Percentiles rank a stretch among this genome's conserved stretches.
These are phyloP conservation scores for Musa schizocarpa DNA, from an alignment of 176 grass and related monocot species.

Conservation along the genomic window DNA sequence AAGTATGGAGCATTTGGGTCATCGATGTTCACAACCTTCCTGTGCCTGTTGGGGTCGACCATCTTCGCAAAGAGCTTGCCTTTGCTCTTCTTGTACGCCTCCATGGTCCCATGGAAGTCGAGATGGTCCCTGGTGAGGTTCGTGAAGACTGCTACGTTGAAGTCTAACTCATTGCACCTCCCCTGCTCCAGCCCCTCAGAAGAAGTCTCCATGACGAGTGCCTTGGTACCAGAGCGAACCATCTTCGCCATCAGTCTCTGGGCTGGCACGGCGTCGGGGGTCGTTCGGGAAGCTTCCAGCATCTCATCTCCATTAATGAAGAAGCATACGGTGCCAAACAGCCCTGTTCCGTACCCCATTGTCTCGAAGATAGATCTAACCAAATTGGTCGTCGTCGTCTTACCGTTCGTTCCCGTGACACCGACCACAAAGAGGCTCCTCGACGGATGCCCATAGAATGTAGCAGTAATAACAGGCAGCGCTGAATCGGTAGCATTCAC, in stretches of 20 bases:
- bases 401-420: slow-evolving; percentile 50
- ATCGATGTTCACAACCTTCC: slow-evolving; percentile 89
- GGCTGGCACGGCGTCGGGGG: slow-evolving; percentile 36
- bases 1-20: slow-evolving; percentile 64
- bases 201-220: slow-evolving; percentile 54
- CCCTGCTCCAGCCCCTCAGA: slow-evolving; percentile 32
- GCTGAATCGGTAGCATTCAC: slow-evolving; percentile 48
- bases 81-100: slow-evolving; percentile 63
- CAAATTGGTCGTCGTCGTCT: slow-evolving; percentile 51
- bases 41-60: slow-evolving; percentile 66
- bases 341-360: slow-evolving; percentile 56
- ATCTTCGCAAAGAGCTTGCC: slow-evolving; percentile 64
- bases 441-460: slow-evolving; percentile 58
- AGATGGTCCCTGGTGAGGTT: slow-evolving; percentile 45
- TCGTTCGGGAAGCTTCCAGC: slow-evolving; percentile 31
- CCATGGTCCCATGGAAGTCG: slow-evolving; percentile 35
- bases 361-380: slow-evolving; percentile 71
- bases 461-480: slow-evolving; percentile 32
- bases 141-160: slow-evolving; percentile 69
- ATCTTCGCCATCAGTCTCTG: slow-evolving; percentile 83
- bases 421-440: slow-evolving; percentile 51
- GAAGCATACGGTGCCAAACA: slow-evolving; percentile 52
- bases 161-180: slow-evolving; percentile 53
- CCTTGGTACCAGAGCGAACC: slow-evolving; percentile 65
- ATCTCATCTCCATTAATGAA: slow-evolving; percentile 49